Percentiles rank a stretch among this genome's conserved stretches.
Evolutionary conservation across 108 stramenopile genomes (phyloP).

Genomic region (Stephanodiscus minutulus): DNA sequence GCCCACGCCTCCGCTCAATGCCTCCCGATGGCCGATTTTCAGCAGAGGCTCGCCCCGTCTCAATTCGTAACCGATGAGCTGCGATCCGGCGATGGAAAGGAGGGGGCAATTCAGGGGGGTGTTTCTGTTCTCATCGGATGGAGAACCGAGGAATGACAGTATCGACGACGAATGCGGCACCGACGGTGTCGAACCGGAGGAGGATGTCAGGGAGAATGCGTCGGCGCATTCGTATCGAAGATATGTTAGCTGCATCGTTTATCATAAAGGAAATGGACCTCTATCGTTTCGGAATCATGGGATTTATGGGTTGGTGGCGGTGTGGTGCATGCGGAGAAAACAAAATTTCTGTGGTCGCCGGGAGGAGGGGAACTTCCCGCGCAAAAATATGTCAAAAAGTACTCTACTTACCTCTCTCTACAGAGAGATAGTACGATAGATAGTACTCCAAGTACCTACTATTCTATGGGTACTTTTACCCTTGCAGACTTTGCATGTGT

Average conservation of each 20-base stretch:
- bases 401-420: too few species aligned
- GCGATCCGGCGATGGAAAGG: constrained; percentile 71
- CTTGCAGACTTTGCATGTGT: too few species aligned
- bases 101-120: constrained; percentile 31
- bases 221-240: constrained; percentile 90
- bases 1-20: constrained; percentile 66
- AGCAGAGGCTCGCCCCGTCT: constrained; percentile 54
- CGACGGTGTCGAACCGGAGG: constrained; percentile 65
- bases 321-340: too few species aligned
- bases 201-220: constrained; percentile 71
- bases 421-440: too few species aligned
- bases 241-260: constrained; percentile 78
- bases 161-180: constrained; percentile 62
- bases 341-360: too few species aligned
- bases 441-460: too few species aligned
- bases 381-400: too few species aligned
- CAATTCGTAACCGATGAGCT: constrained; percentile 65
- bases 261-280: too few species aligned
- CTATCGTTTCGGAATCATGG: too few species aligned
- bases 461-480: too few species aligned
- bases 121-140: not conserved
- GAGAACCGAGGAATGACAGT: constrained; percentile 57
- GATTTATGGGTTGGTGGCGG: too few species aligned
- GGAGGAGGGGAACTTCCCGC: too few species aligned
- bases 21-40: constrained; percentile 72